These are phyloP conservation scores for Tulasnella calospora DNA, from an alignment of 768 basidiomycete genomes.

Conservation along the genomic window DNA sequence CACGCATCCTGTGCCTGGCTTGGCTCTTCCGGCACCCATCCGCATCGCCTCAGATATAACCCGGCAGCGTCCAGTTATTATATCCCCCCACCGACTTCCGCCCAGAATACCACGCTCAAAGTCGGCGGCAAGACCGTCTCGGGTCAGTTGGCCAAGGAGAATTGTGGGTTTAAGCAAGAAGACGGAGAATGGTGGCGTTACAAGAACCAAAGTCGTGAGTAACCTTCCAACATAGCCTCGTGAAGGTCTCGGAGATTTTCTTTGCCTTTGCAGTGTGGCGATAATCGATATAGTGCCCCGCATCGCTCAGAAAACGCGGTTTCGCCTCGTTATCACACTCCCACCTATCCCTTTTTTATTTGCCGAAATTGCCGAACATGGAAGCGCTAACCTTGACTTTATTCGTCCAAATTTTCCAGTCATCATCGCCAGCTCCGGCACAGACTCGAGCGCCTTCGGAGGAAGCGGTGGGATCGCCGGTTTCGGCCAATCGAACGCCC, in stretches of 20 bases:
- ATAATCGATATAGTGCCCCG: not conserved
- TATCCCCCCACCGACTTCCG: not conserved
- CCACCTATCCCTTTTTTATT: too few relatives aligned
- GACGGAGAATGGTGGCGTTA: constrained; percentile 15
- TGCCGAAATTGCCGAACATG: not conserved
- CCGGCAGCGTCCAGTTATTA: not conserved
- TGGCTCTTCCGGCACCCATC: not conserved
- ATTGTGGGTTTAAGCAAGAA: constrained; percentile 2
- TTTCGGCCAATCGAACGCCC: constrained; percentile 11
- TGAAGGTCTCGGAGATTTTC: not conserved
- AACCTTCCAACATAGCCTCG: not conserved
- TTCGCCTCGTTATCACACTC: not conserved
- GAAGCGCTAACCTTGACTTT: not conserved
- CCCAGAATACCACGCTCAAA: not conserved
- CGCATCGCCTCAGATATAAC: not conserved
- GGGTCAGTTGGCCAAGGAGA: constrained; percentile 5
- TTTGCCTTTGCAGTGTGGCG: not conserved
- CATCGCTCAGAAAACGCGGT: not conserved
- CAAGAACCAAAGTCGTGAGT: constrained; percentile 16
- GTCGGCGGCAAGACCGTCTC: not conserved
- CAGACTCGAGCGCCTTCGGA: not conserved
- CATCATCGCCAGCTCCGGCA: not conserved
- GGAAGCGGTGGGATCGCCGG: constrained; percentile 10
- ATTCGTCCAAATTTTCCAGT: not conserved
- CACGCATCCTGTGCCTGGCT: not conserved